Base-by-base conservation (phyloP, 73 alveolate genomes). In the Loxodes magnus region DNA sequence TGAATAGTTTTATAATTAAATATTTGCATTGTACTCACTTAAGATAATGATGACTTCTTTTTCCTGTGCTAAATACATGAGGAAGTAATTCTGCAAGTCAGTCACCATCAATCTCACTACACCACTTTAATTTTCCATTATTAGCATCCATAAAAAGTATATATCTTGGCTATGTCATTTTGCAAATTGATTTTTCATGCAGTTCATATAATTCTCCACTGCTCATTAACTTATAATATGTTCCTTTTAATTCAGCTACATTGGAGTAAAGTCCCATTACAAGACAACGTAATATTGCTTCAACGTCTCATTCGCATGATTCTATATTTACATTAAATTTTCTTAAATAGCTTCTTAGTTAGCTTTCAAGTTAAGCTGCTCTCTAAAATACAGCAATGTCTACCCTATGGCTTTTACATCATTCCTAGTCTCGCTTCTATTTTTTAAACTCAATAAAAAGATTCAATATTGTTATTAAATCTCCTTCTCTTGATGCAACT, bases 401-500 rank as follows among this genome's bases (percentile, higher is more conserved):
- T 1, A 83, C 19, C 6, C 42, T 42, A 16, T 59, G 46, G 15
- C 73, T 92, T 16, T 67, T 67, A 51, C 98, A 92, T 71, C 83
- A 81, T 38, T 76, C 80, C 67, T 78, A 39, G 67, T 46, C 70
- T 60, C 71, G 60, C 71, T 69, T 87, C 68, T 53, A 60, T 42
- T 51, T 84, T 70, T 31, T 77, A 56, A 33, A 65, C 52, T 63
- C 64, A 56, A 65, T 64, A 80, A 52, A 78, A 16, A 83, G 77
- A 67, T 85, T 82, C 19, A 88, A 62, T 34, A 81, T 57, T 0
- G 97, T 75, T 6, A 92, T 61, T 39, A 79, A 94, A 68, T 92
- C 99, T 15, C 99, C 99, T 62, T 85, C 93, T 49, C 74, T 84
- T 24, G 82, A 87, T 5, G 95, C 95, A 46, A 46, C n/a, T 23